A percentile compares a stretch with the other conserved stretches of the same genome.
phyloP scores from a whole-genome alignment of 2,329 filamentous ascomycete genomes.

The Trichoderma simmonsii region DNA sequence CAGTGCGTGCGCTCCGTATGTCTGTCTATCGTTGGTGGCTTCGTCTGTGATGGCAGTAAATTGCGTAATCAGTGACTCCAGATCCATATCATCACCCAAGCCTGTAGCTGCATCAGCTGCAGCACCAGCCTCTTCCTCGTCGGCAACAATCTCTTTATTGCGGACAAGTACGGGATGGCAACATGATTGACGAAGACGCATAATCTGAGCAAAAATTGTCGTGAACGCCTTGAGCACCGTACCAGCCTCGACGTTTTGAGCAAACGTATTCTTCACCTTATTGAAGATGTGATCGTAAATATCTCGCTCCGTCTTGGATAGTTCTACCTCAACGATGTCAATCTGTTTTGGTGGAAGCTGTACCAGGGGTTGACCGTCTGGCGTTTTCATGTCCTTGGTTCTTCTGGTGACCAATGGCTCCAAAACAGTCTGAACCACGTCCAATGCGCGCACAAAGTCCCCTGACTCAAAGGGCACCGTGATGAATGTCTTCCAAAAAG shows the following conservation, averaged over 20 bases:
- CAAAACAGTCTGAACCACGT: conserved; percentile 94
- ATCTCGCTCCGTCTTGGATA: conserved; percentile 79
- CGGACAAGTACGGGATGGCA: conserved; percentile 89
- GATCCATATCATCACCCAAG: conserved; percentile 92
- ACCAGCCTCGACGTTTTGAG: conserved; percentile 82
- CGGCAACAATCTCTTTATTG: conserved; percentile 77
- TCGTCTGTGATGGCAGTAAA: conserved; percentile 71
- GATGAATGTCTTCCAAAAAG: conserved; percentile 98
- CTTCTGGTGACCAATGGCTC: conserved; percentile 92
- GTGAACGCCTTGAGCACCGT: conserved; percentile 95
- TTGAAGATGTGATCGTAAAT: conserved; percentile 91
- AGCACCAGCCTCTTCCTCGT: conserved; percentile 76
- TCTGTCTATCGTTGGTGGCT: conserved; percentile 56
- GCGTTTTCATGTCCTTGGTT: conserved; percentile 98
- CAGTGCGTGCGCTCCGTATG: conserved; percentile 81
- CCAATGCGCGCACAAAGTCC: conserved; percentile 86
- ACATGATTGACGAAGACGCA: conserved; percentile 88
- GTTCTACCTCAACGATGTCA: conserved; percentile 81
- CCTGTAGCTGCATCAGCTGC: conserved; percentile 76
- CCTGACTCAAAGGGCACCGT: conserved; percentile 96
- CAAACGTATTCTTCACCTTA: conserved; percentile 78
- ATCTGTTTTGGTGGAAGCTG: conserved; percentile 76
- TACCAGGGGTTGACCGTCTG: conserved; percentile 71
- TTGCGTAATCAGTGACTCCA: conserved; percentile 77
- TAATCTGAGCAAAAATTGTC: conserved; percentile 93